phyloP scores from a whole-genome alignment of 2,329 filamentous ascomycete species.

The Helminthosporium solani region DNA sequence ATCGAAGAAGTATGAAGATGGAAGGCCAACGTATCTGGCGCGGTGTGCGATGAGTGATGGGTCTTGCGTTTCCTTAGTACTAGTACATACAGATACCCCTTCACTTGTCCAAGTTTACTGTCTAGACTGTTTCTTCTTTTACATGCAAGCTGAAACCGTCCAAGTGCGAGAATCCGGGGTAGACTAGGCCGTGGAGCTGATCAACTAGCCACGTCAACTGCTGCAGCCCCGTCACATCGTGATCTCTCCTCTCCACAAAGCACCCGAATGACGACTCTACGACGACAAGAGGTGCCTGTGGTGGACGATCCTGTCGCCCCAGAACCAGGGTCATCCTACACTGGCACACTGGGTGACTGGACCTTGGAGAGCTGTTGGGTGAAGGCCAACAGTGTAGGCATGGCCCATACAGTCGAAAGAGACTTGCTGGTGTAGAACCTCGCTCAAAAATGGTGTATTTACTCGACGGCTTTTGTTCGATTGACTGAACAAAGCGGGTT shows the following conservation, averaged over 20 bases:
- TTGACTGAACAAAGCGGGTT: too few relatives aligned
- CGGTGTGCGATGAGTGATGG: conserved; percentile 1
- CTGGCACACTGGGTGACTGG: too few relatives aligned
- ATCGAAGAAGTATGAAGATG: neutral
- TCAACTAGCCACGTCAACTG: neutral
- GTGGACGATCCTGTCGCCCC: neutral
- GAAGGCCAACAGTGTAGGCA: too few relatives aligned
- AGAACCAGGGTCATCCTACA: too few relatives aligned
- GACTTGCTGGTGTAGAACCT: too few relatives aligned
- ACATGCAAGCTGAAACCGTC: neutral
- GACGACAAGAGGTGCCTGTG: neutral
- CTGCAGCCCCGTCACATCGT: neutral
- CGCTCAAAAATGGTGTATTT: too few relatives aligned
- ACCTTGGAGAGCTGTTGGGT: too few relatives aligned
- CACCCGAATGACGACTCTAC: neutral
- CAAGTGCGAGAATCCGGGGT: neutral
- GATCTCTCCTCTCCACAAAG: neutral
- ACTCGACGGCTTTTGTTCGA: too few relatives aligned
- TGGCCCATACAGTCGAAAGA: too few relatives aligned
- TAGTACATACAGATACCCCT: neutral
- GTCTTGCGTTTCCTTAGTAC: neutral
- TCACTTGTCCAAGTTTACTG: neutral
- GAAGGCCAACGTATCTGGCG: neutral
- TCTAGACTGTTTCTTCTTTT: neutral
- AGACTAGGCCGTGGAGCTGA: neutral